Conservation (phyloP, 257 asterid species). For the Prunella vulgaris region DNA sequence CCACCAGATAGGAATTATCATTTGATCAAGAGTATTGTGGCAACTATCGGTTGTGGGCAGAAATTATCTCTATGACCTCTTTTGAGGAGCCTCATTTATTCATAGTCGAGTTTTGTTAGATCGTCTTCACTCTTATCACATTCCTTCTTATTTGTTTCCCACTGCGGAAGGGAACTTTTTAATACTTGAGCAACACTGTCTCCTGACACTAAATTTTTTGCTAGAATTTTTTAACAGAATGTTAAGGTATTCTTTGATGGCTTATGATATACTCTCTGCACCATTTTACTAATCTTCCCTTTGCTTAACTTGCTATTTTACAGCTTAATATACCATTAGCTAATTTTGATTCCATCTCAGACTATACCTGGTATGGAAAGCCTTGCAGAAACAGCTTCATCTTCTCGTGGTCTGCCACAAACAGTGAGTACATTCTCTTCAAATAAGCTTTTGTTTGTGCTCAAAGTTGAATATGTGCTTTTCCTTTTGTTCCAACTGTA, state of each 20-base stretch:
- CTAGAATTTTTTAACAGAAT: neutral
- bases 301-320: slow-evolving; percentile 1
- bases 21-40: too few species aligned
- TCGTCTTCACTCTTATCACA: too few species aligned
- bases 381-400: slow-evolving; percentile 50
- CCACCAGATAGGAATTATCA: too few species aligned
- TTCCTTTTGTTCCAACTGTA: slow-evolving; percentile 4
- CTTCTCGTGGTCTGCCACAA: slow-evolving; percentile 90
- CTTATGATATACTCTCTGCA: neutral
- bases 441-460: slow-evolving; percentile 9
- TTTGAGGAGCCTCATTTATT: too few species aligned
- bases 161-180: too few species aligned
- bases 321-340: slow-evolving; percentile 1
- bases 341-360: slow-evolving; percentile 33
- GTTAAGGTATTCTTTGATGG: slow-evolving; percentile 12
- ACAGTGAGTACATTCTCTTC: slow-evolving; percentile 50
- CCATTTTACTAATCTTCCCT: slow-evolving; percentile 6
- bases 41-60: too few species aligned
- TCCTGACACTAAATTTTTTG: neutral
- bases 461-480: slow-evolving; percentile 18
- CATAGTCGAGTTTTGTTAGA: too few species aligned
- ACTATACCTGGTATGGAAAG: slow-evolving; percentile 93
- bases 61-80: too few species aligned
- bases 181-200: neutral
- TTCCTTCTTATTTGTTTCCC: too few species aligned